These are phyloP conservation scores for Populus davidiana DNA, from an alignment of 345 rosid genomes.

Conservation along the genomic window DNA sequence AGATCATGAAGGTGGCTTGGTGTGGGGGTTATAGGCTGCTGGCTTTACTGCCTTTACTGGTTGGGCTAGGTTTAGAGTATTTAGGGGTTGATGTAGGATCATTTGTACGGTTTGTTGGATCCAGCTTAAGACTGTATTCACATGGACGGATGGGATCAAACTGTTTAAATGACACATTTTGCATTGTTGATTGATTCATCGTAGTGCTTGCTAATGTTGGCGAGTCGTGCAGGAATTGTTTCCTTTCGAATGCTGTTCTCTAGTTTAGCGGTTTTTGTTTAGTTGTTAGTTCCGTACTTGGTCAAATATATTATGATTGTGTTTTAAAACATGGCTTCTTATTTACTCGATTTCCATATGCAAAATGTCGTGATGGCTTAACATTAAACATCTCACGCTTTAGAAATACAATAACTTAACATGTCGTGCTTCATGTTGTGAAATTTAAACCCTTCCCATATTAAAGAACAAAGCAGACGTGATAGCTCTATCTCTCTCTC, in stretches of 20 bases:
- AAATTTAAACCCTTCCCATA: too few relatives aligned
- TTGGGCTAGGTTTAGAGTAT: conserved; percentile 44
- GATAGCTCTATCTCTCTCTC: too few relatives aligned
- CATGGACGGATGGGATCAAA: conserved; percentile 29
- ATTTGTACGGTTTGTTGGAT: conserved; percentile 25
- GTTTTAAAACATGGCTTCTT: conserved; percentile 12
- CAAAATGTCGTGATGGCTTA: too few relatives aligned
- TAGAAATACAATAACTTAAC: too few relatives aligned
- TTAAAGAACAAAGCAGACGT: too few relatives aligned
- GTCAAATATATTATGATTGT: conserved; percentile 11
- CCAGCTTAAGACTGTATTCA: conserved; percentile 27
- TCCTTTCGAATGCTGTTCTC: conserved; percentile 12
- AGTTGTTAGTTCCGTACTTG: neutral
- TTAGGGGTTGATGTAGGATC: conserved; percentile 51
- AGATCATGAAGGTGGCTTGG: conserved; percentile 9
- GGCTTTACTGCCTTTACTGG: conserved; percentile 22
- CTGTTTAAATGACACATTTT: conserved; percentile 39
- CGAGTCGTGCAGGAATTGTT: conserved; percentile 34
- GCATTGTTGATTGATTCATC: conserved; percentile 24
- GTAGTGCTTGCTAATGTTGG: conserved; percentile 24
- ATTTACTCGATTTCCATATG: neutral
- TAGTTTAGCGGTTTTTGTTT: conserved; percentile 1
- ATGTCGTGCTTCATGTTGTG: too few relatives aligned
- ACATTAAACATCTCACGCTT: too few relatives aligned
- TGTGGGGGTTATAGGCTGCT: conserved; percentile 19